A percentile compares a stretch with the other conserved stretches of the same genome.
Evolutionary conservation across 345 rosid species (phyloP).

Genomic region (Acer saccharum): DNA sequence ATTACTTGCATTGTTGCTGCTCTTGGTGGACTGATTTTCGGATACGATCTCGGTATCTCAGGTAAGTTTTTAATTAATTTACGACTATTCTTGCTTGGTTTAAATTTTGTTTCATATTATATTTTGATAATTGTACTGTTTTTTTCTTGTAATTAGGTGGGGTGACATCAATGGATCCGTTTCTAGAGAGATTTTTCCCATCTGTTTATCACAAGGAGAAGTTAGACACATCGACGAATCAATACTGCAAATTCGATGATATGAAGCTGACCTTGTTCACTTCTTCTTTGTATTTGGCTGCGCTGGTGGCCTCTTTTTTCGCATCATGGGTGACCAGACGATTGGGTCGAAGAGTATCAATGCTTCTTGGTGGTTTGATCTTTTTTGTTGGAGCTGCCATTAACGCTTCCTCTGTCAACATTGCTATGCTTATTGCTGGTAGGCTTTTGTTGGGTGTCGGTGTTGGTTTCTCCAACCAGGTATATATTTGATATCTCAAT

Average conservation of each 20-base stretch:
- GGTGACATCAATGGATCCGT: constrained; percentile 56
- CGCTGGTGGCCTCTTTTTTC: constrained; percentile 46
- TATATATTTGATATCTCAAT: neutral
- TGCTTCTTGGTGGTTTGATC: constrained; percentile 43
- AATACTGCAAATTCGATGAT: constrained; percentile 55
- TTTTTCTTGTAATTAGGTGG: constrained; percentile 32
- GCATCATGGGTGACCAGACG: constrained; percentile 47
- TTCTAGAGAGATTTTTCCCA: constrained; percentile 47
- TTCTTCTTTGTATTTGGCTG: constrained; percentile 61
- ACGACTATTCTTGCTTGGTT: neutral
- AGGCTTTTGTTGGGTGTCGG: constrained; percentile 54
- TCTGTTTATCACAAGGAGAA: constrained; percentile 36
- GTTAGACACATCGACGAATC: constrained; percentile 25
- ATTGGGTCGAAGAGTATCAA: constrained; percentile 45
- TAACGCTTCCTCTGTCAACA: constrained; percentile 42
- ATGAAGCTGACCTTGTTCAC: constrained; percentile 47
- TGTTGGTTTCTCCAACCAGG: constrained; percentile 58
- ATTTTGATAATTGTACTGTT: neutral
- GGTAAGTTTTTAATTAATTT: constrained; percentile 12
- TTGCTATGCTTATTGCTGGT: constrained; percentile 55
- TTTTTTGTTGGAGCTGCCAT: constrained; percentile 50
- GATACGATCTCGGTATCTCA: constrained; percentile 47
- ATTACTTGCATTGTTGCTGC: constrained; percentile 22
- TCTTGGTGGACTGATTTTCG: constrained; percentile 42
- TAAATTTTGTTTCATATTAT: neutral